Percentiles rank a stretch among this genome's conserved stretches.
These are phyloP conservation scores for Jaltomata sinuosa DNA, from an alignment of 257 asterid genomes.

Conservation along the genomic window DNA sequence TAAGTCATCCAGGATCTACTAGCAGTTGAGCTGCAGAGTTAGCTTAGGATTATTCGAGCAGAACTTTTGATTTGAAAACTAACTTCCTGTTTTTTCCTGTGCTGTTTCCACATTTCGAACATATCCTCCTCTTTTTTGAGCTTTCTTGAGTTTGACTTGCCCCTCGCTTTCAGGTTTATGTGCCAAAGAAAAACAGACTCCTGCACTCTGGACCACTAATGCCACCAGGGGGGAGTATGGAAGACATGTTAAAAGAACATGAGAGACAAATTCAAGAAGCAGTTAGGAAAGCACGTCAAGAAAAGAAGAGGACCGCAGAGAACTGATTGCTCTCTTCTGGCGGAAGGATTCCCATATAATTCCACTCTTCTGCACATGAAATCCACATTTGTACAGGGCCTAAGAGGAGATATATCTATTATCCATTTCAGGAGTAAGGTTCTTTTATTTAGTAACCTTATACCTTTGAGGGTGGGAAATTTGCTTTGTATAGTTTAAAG, in stretches of 20 bases:
- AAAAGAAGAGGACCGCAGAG: slow-evolving; percentile 20
- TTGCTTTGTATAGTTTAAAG: not conserved
- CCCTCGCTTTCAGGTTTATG: slow-evolving; percentile 29
- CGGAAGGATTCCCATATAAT: not conserved
- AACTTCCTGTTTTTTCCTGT: not conserved
- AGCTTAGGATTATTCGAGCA: not conserved
- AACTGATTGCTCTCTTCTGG: not conserved
- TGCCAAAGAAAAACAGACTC: slow-evolving; percentile 40
- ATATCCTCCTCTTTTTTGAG: not conserved
- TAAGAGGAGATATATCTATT: not conserved
- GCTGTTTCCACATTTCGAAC: not conserved
- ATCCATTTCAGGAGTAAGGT: not conserved
- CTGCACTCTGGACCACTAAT: slow-evolving; percentile 56
- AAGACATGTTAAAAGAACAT: slow-evolving; percentile 67
- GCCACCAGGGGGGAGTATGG: slow-evolving; percentile 67
- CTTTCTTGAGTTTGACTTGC: not conserved
- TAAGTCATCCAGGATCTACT: not conserved
- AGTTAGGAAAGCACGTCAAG: slow-evolving; percentile 50
- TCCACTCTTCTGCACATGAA: not conserved
- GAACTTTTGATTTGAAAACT: not conserved
- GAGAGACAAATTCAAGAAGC: slow-evolving; percentile 66
- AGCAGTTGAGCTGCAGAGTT: not conserved
- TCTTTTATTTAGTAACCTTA: not conserved
- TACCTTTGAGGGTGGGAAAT: not conserved
- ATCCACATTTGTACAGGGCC: not conserved